These are phyloP conservation scores for Coemansia reversa DNA, from an alignment of 192 early-diverging fungal genomes.

Conservation along the genomic window DNA sequence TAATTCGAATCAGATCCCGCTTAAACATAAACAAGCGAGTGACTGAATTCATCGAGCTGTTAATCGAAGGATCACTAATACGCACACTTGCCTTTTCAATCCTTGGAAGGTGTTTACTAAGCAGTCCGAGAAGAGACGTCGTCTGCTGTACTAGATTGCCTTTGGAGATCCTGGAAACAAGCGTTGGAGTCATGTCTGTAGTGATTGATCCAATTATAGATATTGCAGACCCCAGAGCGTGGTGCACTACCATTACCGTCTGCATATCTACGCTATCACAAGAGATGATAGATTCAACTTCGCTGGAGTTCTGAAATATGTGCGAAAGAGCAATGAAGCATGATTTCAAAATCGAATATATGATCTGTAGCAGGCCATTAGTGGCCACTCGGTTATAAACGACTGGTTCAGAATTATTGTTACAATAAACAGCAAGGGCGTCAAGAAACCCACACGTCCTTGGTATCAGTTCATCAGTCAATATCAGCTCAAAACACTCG, in stretches of 20 bases:
- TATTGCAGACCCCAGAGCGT: constrained; percentile 15
- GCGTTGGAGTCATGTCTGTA: constrained; percentile 3
- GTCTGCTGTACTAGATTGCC: constrained; percentile 10
- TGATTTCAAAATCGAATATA: constrained; percentile 1
- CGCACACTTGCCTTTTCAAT: constrained; percentile 15
- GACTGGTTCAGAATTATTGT: constrained; percentile 6
- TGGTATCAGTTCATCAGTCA: background rate
- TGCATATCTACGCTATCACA: constrained; percentile 12
- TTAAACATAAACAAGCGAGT: constrained; percentile 46
- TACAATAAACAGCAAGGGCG: constrained; percentile 39
- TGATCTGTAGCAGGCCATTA: background rate
- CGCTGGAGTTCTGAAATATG: constrained; percentile 12
- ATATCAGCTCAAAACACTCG: constrained; percentile 14
- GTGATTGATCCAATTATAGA: constrained; percentile 27
- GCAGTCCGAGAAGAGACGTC: constrained; percentile 27
- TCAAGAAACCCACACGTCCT: constrained; percentile 28
- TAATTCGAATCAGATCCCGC: constrained; percentile 40
- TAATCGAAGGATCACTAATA: background rate
- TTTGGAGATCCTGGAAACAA: constrained; percentile 11
- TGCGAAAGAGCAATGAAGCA: constrained; percentile 6
- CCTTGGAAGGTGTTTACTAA: constrained; percentile 34
- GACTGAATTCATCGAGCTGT: background rate
- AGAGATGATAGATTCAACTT: background rate
- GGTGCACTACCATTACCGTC: constrained; percentile 18
- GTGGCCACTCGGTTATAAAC: background rate